phyloP scores from a whole-genome alignment of 1,284 basidiomycete species.

The Leccinum griseonigrum region DNA sequence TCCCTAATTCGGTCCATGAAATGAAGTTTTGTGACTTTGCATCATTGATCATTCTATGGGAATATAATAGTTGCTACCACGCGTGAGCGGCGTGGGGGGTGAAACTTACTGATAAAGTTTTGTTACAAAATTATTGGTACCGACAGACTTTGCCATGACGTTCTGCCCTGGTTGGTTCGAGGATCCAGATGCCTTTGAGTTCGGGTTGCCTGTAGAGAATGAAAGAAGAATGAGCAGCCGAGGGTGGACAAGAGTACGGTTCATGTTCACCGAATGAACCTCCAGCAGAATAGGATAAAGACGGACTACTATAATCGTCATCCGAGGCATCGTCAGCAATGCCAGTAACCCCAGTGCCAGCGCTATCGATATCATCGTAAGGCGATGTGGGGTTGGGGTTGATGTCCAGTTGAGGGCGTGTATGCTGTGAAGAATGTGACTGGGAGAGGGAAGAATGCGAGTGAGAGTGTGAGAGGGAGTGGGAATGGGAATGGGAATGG shows the following conservation, averaged over 20 bases:
- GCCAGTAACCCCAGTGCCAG: slow-evolving; percentile 9
- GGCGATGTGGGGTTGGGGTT: slow-evolving; percentile 20
- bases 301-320: slow-evolving; percentile 26
- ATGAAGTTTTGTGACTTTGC: slow-evolving; percentile 75
- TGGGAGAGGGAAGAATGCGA: slow-evolving; percentile 33
- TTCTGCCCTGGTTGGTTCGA: slow-evolving; percentile 36
- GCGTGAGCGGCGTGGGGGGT: slow-evolving; percentile 4
- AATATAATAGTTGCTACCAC: not conserved
- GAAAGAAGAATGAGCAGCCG: not conserved
- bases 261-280: slow-evolving; percentile 11
- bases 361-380: slow-evolving; percentile 30
- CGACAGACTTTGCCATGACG: slow-evolving; percentile 60
- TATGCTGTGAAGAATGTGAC: slow-evolving; percentile 25
- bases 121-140: slow-evolving; percentile 79
- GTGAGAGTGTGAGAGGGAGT: slow-evolving; percentile 23
- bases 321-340: slow-evolving; percentile 28
- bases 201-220: slow-evolving; percentile 6
- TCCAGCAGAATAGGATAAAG: slow-evolving; percentile 15
- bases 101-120: slow-evolving; percentile 76
- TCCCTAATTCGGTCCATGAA: slow-evolving; percentile 74
- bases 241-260: not conserved
- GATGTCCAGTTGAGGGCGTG: slow-evolving; percentile 21
- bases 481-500: slow-evolving; percentile 26
- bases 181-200: slow-evolving; percentile 14
- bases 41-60: slow-evolving; percentile 74